phyloP scores from a whole-genome alignment of 805 yeast genomes.

The Clavispora vitiphila region DNA sequence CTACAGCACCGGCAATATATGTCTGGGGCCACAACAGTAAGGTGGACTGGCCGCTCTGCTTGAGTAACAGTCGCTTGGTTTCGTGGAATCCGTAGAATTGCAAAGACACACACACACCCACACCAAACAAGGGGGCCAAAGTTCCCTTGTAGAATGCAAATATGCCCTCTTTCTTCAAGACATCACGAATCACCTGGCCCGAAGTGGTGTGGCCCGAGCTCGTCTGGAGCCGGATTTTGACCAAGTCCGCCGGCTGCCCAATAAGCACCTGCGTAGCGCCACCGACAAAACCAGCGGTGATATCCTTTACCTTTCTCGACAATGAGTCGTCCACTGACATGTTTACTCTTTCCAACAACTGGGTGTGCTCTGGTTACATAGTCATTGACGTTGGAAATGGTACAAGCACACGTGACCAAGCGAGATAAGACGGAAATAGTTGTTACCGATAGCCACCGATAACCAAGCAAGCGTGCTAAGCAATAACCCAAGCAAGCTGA shows the following conservation, averaged over 20 bases:
- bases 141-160: conserved; percentile 44
- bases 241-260: conserved; percentile 44
- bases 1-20: conserved; percentile 58
- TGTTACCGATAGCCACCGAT: neutral
- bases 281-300: conserved; percentile 42
- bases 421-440: neutral
- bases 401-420: conserved; percentile 18
- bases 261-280: conserved; percentile 45
- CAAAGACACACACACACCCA: conserved; percentile 56
- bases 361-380: neutral
- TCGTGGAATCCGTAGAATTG: conserved; percentile 73
- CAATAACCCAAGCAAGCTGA: no score
- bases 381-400: conserved; percentile 1
- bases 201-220: conserved; percentile 26
- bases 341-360: neutral
- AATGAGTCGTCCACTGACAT: conserved; percentile 31
- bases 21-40: conserved; percentile 52
- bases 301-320: conserved; percentile 35
- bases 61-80: conserved; percentile 52
- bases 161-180: conserved; percentile 36
- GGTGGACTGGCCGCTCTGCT: conserved; percentile 19
- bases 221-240: conserved; percentile 40
- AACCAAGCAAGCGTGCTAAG: no score
- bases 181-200: conserved; percentile 28
- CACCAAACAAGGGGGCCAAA: conserved; percentile 40